phyloP scores from a whole-genome alignment of 192 early-diverging fungal species.

The Coemansia sp. region DNA sequence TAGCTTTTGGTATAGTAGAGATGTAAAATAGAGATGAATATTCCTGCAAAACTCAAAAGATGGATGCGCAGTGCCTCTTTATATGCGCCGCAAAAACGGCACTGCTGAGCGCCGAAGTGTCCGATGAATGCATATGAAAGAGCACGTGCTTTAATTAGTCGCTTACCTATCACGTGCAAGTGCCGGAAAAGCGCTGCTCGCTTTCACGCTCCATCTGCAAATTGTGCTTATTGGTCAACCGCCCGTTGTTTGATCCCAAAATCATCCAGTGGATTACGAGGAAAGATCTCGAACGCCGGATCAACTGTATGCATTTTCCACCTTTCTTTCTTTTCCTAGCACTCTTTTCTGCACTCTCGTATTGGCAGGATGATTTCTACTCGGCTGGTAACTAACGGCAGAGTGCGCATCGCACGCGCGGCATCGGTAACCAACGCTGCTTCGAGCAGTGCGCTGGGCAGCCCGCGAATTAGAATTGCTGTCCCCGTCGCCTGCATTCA shows the following conservation, averaged over 20 bases:
- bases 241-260: too few relatives aligned
- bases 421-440: neutral
- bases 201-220: neutral
- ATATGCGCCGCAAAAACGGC: conserved; percentile 9
- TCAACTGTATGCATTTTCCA: neutral
- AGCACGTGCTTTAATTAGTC: conserved; percentile 4
- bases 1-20: neutral
- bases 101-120: neutral
- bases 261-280: neutral
- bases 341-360: neutral
- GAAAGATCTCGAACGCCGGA: neutral
- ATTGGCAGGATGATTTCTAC: conserved; percentile 11
- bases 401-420: conserved; percentile 5
- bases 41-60: neutral
- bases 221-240: too few relatives aligned
- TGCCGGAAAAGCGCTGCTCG: neutral
- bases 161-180: conserved; percentile 15
- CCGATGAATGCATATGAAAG: conserved; percentile 1
- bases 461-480: neutral
- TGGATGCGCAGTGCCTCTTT: neutral
- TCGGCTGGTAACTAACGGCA: conserved; percentile 6
- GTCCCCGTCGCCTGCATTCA: neutral
- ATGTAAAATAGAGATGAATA: neutral
- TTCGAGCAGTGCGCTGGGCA: neutral
- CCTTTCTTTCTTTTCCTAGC: neutral